Conservation (phyloP, 768 basidiomycete genomes). For the Kwoniella botswanensis region DNA sequence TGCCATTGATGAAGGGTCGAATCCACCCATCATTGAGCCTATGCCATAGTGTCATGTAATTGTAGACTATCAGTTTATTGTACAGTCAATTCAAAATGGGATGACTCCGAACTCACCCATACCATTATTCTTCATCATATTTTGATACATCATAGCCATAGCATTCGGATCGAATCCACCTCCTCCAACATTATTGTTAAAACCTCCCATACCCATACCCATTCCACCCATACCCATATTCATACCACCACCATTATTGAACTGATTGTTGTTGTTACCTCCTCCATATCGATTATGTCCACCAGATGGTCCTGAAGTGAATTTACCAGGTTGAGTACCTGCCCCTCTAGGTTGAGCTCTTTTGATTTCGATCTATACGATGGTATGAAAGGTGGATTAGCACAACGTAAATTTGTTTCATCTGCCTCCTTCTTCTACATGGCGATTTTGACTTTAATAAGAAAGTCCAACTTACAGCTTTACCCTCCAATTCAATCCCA, state of each 20-base stretch:
- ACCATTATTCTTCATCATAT: slow-evolving; percentile 67
- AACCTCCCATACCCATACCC: slow-evolving; percentile 43
- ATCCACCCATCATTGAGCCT: slow-evolving; percentile 61
- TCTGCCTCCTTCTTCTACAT: neutral
- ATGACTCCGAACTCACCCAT: slow-evolving; percentile 16
- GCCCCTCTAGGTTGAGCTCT: slow-evolving; percentile 80
- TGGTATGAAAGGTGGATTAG: slow-evolving; percentile 1
- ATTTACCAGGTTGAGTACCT: slow-evolving; percentile 44
- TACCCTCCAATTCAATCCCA: slow-evolving; percentile 90
- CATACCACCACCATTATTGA: slow-evolving; percentile 67
- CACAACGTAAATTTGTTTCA: neutral
- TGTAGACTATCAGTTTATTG: neutral
- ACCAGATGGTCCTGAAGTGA: slow-evolving; percentile 29
- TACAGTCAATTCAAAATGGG: neutral
- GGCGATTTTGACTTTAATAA: neutral
- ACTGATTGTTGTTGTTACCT: slow-evolving; percentile 64
- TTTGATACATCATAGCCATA: slow-evolving; percentile 88
- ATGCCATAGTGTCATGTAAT: neutral
- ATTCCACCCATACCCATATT: slow-evolving; percentile 26
- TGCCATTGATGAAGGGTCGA: slow-evolving; percentile 89
- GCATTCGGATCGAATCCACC: slow-evolving; percentile 82
- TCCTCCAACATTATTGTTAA: slow-evolving; percentile 20
- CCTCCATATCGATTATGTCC: slow-evolving; percentile 30
- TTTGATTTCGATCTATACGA: slow-evolving; percentile 88
- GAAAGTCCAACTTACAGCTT: slow-evolving; percentile 69